phyloP scores from a whole-genome alignment of 352 stramenopile genomes.

The Halophytophthora polymorphica region DNA sequence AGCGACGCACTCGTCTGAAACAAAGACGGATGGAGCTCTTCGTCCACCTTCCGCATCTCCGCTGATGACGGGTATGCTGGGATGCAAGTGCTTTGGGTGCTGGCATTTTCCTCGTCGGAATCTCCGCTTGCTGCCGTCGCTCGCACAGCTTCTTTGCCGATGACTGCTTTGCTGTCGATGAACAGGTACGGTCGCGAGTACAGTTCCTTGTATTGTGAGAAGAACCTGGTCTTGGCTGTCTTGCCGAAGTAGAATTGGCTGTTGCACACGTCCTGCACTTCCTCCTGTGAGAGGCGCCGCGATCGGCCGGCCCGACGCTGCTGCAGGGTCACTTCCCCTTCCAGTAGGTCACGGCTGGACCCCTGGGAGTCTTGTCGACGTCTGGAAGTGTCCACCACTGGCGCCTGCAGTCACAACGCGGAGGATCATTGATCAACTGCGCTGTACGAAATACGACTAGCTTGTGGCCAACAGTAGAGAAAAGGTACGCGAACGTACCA shows the following conservation, averaged over 20 bases:
- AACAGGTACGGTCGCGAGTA: slow-evolving; percentile 69
- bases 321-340: slow-evolving; percentile 22
- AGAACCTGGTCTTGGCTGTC: slow-evolving; percentile 53
- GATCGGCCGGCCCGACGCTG: slow-evolving; percentile 15
- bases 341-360: slow-evolving; percentile 2
- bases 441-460: too few relatives aligned
- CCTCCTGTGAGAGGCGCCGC: slow-evolving; percentile 32
- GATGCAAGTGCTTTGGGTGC: slow-evolving; percentile 20
- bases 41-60: slow-evolving; percentile 37
- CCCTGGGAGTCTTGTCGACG: neutral
- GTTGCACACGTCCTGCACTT: slow-evolving; percentile 35
- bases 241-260: slow-evolving; percentile 65
- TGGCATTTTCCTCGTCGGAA: slow-evolving; percentile 11
- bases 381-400: neutral
- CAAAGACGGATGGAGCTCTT: slow-evolving; percentile 22
- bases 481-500: slow-evolving; percentile 7
- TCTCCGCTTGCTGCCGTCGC: slow-evolving; percentile 6
- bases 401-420: slow-evolving; percentile 6
- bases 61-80: slow-evolving; percentile 41
- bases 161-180: slow-evolving; percentile 23
- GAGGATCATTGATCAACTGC: too few relatives aligned
- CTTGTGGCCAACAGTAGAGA: too few relatives aligned
- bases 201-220: slow-evolving; percentile 55
- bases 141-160: slow-evolving; percentile 2
- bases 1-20: slow-evolving; percentile 5